phyloP scores from a whole-genome alignment of 2,329 filamentous ascomycete genomes.

The Penicillium sp. region DNA sequence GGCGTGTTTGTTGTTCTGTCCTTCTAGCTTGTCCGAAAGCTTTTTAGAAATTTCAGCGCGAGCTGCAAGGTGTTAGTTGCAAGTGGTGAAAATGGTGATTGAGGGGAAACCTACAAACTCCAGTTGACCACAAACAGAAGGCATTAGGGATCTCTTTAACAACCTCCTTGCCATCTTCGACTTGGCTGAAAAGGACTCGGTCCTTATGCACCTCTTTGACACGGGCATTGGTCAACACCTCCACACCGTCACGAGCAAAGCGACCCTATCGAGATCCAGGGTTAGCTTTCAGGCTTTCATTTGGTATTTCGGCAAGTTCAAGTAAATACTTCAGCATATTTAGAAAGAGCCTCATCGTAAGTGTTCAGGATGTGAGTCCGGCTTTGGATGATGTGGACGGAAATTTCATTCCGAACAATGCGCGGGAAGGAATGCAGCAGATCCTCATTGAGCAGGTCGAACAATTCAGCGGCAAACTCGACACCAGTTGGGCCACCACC shows the following conservation, averaged over 20 bases:
- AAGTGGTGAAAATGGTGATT: neutral
- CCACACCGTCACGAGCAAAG: constrained; percentile 86
- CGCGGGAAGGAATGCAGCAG: constrained; percentile 77
- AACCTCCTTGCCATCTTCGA: constrained; percentile 69
- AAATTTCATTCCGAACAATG: constrained; percentile 93
- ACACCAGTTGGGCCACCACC: constrained; percentile 95
- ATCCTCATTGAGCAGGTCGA: constrained; percentile 94
- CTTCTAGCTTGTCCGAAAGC: constrained; percentile 70
- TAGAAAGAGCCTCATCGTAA: constrained; percentile 90
- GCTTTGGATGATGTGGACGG: constrained; percentile 94
- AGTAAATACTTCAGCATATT: constrained; percentile 69
- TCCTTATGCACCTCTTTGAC: constrained; percentile 84
- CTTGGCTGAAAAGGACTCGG: constrained; percentile 85
- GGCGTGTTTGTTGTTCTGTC: constrained; percentile 84
- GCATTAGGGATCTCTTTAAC: constrained; percentile 93
- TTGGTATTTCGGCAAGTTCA: neutral
- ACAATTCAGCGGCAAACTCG: constrained; percentile 95
- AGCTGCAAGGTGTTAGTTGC: constrained; percentile 39
- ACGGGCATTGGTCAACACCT: constrained; percentile 86
- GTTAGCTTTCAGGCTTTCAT: neutral
- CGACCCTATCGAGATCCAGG: too few species aligned
- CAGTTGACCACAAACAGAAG: constrained; percentile 97
- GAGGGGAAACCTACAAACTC: constrained; percentile 58
- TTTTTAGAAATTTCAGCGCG: constrained; percentile 77
- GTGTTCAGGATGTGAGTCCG: constrained; percentile 95